A percentile compares a stretch with the other conserved stretches of the same genome.
Conservation (phyloP, 2,329 filamentous ascomycete genomes). For the Diaporthe aspalathi region DNA sequence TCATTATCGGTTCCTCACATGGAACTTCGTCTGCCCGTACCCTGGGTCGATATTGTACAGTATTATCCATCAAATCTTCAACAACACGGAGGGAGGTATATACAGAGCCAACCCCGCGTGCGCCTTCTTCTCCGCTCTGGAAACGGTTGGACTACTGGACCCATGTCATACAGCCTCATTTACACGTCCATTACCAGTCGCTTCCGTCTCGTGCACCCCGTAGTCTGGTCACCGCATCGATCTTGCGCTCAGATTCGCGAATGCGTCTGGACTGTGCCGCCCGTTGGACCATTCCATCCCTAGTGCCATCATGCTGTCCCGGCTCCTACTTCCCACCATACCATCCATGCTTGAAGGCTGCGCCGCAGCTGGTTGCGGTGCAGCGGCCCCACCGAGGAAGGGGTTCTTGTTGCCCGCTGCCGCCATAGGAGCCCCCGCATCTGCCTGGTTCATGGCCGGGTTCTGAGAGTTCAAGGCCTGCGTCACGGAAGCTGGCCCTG, state of each 20-base stretch:
- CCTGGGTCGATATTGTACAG: constrained; percentile 32
- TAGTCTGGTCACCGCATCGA: constrained; percentile 53
- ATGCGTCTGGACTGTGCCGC: constrained; percentile 82
- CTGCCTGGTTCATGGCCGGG: constrained; percentile 50
- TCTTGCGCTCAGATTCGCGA: constrained; percentile 77
- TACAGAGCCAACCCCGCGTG: constrained; percentile 12
- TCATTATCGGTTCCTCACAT: not conserved
- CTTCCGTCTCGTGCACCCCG: constrained; percentile 11
- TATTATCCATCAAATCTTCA: constrained; percentile 10
- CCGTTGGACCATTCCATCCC: constrained; percentile 76
- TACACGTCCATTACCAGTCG: constrained; percentile 3
- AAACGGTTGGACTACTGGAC: constrained; percentile 9
- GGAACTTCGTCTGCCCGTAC: not conserved
- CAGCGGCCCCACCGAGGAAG: constrained; percentile 56
- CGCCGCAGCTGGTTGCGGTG: constrained; percentile 44
- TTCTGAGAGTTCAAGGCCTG: constrained; percentile 41
- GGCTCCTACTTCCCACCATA: constrained; percentile 63
- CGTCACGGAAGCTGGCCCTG: constrained; percentile 35
- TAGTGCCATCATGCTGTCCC: constrained; percentile 78
- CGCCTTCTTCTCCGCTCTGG: constrained; percentile 12
- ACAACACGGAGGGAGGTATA: not conserved
- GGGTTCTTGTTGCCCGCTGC: constrained; percentile 64
- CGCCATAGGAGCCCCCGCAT: constrained; percentile 34
- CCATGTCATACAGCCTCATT: constrained; percentile 22
- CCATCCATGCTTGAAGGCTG: constrained; percentile 38